Base-by-base conservation (phyloP, 2,329 filamentous ascomycete genomes). In the Penicillium sp. region DNA sequence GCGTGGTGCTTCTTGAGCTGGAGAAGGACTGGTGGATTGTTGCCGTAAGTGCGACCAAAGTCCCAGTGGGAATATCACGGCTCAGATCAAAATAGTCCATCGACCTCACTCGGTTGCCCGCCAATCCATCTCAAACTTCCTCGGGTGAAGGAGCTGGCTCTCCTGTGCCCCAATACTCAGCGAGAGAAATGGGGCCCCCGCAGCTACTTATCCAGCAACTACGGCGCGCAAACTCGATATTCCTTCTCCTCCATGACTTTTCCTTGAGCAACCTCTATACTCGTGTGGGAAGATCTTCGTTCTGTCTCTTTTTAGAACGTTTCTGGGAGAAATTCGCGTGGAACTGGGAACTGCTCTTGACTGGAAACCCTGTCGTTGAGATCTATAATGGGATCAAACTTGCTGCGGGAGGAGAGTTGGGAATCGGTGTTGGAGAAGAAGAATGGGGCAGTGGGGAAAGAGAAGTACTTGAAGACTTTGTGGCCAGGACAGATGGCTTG, bases 21-120 rank as follows among this genome's bases (percentile, higher is more conserved):
- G 92, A 98, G 69, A 76, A 81, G 13, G 88, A 88, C 27, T 98
- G 93, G 93, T 98, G 95, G 95, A 84, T 97, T 54, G 75, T 97
- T 52, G 91, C 89, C 54, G 90, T 95, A 76, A 65, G 87, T 73
- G 27, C 52, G 24, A 18, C 46, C 28, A 25, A 42, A 40, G 23
- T 23, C 18, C 39, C 23, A 18, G n/a, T 13, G 39, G 23, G 18
- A 29, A 13, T 6, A 38, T 27, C 37, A 38, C 27, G 32, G 25
- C 47, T 49, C 4, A 35, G 23, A 50, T 49, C 27, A 57, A 61
- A 41, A 44, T 50, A 90, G 85, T 89, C 86, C 42, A 82, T 96
- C 65, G 86, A 93, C 65, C 77, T 95, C 32, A 95, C 89, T 24
- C 84, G 84, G 50, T 75, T 91, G 4, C 84, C 85, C 18, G 75